phyloP scores from a whole-genome alignment of 2,329 filamentous ascomycete species.

The Dactylellina drechsleri region DNA sequence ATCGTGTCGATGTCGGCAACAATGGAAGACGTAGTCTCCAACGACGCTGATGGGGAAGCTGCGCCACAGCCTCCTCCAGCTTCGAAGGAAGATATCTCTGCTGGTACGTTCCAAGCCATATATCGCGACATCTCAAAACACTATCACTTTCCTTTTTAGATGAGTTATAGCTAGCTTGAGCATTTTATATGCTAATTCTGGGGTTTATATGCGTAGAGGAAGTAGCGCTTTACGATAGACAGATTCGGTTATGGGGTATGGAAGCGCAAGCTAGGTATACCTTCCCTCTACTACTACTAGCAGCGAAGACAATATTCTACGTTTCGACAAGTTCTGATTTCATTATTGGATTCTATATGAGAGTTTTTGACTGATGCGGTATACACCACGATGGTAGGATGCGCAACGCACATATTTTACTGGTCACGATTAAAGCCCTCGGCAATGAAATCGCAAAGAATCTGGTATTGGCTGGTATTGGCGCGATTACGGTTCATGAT shows the following conservation, averaged over 20 bases:
- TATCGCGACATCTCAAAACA: constrained; percentile 40
- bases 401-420: constrained; percentile 85
- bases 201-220: constrained; percentile 72
- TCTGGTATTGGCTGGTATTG: constrained; percentile 90
- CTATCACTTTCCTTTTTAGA: background rate
- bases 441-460: constrained; percentile 98
- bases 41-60: constrained; percentile 63
- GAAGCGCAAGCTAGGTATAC: constrained; percentile 81
- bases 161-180: background rate
- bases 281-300: background rate
- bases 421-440: constrained; percentile 86
- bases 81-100: constrained; percentile 60
- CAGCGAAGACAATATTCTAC: too few relatives aligned
- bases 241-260: constrained; percentile 97
- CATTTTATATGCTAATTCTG: background rate
- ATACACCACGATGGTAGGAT: constrained; percentile 68
- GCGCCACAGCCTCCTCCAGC: constrained; percentile 64
- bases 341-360: too few relatives aligned
- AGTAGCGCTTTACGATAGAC: constrained; percentile 94
- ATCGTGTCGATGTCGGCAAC: constrained; percentile 16
- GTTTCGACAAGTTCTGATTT: too few relatives aligned
- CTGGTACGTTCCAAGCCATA: constrained; percentile 55
- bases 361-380: background rate
- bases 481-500: constrained; percentile 88
- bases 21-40: constrained; percentile 39